Evolutionary conservation across 768 basidiomycete species (phyloP).

Genomic region (Phylloporus sp.): DNA sequence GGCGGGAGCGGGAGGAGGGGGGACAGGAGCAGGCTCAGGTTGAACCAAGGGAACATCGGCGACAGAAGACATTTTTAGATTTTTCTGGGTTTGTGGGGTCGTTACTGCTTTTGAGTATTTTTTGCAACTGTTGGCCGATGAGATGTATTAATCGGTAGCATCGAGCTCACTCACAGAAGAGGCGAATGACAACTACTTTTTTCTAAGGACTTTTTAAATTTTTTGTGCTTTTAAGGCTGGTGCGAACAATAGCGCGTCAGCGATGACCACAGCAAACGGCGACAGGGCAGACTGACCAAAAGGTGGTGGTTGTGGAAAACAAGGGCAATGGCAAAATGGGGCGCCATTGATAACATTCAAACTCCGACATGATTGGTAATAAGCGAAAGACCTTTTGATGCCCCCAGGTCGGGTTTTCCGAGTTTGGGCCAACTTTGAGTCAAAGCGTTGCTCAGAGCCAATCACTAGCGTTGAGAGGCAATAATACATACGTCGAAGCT

Average conservation of each 20-base stretch:
- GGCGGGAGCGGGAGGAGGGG: conserved; percentile 43
- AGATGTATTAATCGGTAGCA: conserved; percentile 13
- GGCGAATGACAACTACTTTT: conserved; percentile 73
- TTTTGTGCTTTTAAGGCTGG: conserved; percentile 55
- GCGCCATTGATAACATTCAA: conserved; percentile 31
- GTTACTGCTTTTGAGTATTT: conserved; percentile 89
- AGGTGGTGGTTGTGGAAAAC: conserved; percentile 62
- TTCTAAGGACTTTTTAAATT: conserved; percentile 62
- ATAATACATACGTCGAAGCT: neutral
- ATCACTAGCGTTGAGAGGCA: no score
- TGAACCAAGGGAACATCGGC: conserved; percentile 51
- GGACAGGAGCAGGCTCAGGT: conserved; percentile 43
- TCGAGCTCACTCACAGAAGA: conserved; percentile 51
- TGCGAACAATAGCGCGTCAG: conserved; percentile 18
- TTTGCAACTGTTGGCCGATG: conserved; percentile 44
- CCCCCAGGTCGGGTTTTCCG: no score
- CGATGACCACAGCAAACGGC: conserved; percentile 7
- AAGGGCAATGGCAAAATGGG: conserved; percentile 19
- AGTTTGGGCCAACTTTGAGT: no score
- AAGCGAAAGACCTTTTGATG: no score
- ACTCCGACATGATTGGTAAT: conserved; percentile 35
- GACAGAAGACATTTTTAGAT: conserved; percentile 54
- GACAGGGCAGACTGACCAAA: conserved; percentile 44
- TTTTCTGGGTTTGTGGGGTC: conserved; percentile 60
- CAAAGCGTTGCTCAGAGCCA: no score